phyloP scores from a whole-genome alignment of 495 filamentous ascomycete species.

The Penicillium canariense region DNA sequence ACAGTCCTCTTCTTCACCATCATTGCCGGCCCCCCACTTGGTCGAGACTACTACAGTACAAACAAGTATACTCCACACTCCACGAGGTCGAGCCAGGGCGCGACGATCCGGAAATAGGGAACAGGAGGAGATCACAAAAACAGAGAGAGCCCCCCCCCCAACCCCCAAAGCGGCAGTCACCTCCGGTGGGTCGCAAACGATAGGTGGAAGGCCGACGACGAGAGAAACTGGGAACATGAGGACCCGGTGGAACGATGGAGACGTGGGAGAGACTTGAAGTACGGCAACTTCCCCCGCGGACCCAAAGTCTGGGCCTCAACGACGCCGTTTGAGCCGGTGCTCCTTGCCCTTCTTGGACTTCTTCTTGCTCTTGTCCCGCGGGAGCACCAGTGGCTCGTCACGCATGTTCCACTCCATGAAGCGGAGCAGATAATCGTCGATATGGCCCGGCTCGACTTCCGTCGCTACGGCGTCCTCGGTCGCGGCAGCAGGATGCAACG shows the following conservation, averaged over 20 bases:
- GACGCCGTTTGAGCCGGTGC: conserved; percentile 46
- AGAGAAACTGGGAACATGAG: not conserved
- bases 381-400: conserved; percentile 74
- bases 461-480: conserved; percentile 38
- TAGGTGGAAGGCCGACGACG: not conserved
- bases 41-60: not conserved
- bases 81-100: conserved; percentile 1
- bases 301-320: conserved; percentile 19
- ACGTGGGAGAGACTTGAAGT: not conserved
- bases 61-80: not conserved
- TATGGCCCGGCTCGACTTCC: conserved; percentile 45
- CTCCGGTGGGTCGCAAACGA: not conserved
- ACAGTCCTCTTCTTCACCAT: not conserved
- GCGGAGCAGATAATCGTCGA: conserved; percentile 85
- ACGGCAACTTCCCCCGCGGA: not conserved
- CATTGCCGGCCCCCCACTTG: not conserved
- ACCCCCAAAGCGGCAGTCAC: not conserved
- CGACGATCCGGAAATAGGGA: not conserved
- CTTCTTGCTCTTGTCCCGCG: conserved; percentile 79
- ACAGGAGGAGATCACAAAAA: too few species aligned
- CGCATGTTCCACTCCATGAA: conserved; percentile 75
- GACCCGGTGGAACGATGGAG: not conserved
- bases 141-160: too few species aligned
- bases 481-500: conserved; percentile 10
- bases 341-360: conserved; percentile 74